Evolutionary conservation across 768 basidiomycete genomes (phyloP), one percentile per base, ranked within the genome.

Genomic region (Tylopilus sp.): DNA sequence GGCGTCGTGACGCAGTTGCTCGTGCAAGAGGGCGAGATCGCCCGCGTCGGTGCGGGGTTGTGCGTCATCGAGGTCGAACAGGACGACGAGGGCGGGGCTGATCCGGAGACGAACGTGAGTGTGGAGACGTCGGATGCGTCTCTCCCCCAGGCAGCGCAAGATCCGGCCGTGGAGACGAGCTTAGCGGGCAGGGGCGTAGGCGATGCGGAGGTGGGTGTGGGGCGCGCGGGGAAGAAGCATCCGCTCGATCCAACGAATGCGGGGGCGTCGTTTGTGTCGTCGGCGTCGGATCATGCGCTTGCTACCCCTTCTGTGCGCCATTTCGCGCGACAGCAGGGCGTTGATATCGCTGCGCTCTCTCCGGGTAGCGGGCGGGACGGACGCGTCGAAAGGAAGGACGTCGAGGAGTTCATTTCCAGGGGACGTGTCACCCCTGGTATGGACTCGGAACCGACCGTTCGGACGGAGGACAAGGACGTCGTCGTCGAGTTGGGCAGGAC

Each of bases 41-140:
- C 89, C 19, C 90, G 90, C 63, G 92, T 93, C 17, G 91, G 92
- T 29, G 72, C 79, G 19, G 83, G 83, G 11, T 74, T 94, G 3
- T 94, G 91, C 67, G 59, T 84, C 12, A 91, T 94, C 47, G 89
- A 92, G 60, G 84, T 85, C n/a, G 86, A 87, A 13, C 83, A 84
- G 53, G 86, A 85, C 4, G 50, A 59, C 10, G 58, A 58, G 24
- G 37, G 8, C 3, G 41, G 17, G 31, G 42, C 36, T 17, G 52
- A 38, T 16, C 16, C 38, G 12, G 30, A 46, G 6, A 10, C 34
- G 2, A 19, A 29, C 28, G 1, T 10, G 26, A n/a, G n/a, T n/a
- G n/a, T 10, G 26, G 53, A 54, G 10, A 25, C 34, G 17, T 37
- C 37, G 37, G 21, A 3, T 19, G 5, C 37, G 19, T 43, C 52